A percentile compares a stretch with the other conserved stretches of the same genome.
phyloP scores from a whole-genome alignment of 306 rosid species.

The Pyrus pyrifolia region DNA sequence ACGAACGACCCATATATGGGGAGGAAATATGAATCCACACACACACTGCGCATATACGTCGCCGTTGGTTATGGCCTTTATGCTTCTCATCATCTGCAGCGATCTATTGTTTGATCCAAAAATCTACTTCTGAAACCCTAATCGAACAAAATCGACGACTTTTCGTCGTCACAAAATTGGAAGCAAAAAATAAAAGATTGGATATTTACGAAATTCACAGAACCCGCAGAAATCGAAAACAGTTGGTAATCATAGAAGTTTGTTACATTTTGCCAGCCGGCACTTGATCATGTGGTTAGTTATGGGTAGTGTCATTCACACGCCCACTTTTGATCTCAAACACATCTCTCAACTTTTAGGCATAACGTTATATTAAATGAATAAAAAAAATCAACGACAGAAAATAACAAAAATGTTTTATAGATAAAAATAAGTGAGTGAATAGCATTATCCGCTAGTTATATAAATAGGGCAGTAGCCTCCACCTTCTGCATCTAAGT shows the following conservation, averaged over 20 bases:
- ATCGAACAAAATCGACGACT: background rate
- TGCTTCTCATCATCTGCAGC: conserved; percentile 9
- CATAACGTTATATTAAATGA: too few species aligned
- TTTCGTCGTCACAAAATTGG: background rate
- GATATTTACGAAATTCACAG: background rate
- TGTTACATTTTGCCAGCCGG: too few species aligned
- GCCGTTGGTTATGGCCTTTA: conserved; percentile 29
- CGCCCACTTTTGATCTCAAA: too few species aligned
- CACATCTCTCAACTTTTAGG: too few species aligned
- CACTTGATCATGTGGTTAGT: too few species aligned
- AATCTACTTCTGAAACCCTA: background rate
- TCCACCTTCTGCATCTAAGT: too few species aligned
- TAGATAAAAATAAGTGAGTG: too few species aligned
- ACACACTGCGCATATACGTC: conserved; percentile 47
- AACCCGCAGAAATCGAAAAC: background rate
- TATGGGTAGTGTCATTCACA: too few species aligned
- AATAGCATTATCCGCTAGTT: too few species aligned
- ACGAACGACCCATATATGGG: conserved; percentile 40
- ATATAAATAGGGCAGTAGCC: too few species aligned
- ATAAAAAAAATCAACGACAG: too few species aligned
- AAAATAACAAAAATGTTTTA: too few species aligned
- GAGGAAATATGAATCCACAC: background rate
- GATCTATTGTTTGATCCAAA: background rate
- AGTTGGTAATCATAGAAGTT: background rate
- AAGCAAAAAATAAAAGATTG: background rate